phyloP scores from a whole-genome alignment of 2,329 filamentous ascomycete genomes.

The Penicillium sp. region DNA sequence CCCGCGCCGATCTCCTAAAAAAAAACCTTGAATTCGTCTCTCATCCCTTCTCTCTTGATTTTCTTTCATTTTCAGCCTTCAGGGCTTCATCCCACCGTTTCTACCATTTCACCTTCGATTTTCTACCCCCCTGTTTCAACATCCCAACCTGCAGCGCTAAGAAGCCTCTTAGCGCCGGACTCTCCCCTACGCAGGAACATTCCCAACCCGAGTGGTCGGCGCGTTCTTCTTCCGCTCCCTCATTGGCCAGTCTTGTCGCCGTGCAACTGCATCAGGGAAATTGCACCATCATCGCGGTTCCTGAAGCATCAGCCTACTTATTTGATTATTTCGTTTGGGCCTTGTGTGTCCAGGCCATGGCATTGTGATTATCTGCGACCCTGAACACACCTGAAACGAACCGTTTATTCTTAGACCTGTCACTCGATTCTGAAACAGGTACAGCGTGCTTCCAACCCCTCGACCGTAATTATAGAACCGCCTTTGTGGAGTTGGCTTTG shows the following conservation, averaged over 20 bases:
- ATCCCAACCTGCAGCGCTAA: neutral
- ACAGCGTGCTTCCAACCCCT: constrained; percentile 7
- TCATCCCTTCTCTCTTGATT: neutral
- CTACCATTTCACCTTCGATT: neutral
- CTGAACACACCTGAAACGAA: constrained; percentile 19
- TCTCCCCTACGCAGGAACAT: constrained; percentile 15
- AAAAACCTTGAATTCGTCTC: constrained; percentile 12
- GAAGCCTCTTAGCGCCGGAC: constrained; percentile 15
- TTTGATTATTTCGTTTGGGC: constrained; percentile 7
- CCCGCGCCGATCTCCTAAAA: constrained; percentile 24
- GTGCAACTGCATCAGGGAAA: constrained; percentile 17
- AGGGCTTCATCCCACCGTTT: neutral
- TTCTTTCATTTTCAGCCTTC: neutral
- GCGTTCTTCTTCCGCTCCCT: constrained; percentile 16
- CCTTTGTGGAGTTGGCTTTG: constrained; percentile 11
- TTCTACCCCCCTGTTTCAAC: neutral
- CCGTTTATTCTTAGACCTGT: constrained; percentile 24
- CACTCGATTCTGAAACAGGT: constrained; percentile 24
- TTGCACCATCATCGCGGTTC: constrained; percentile 18
- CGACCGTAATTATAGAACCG: constrained; percentile 24
- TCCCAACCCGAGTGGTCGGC: constrained; percentile 13
- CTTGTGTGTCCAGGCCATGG: constrained; percentile 12
- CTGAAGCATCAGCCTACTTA: constrained; percentile 16
- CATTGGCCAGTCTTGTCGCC: constrained; percentile 22
- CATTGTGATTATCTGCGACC: constrained; percentile 5